phyloP scores from a whole-genome alignment of 768 basidiomycete species.

The Boletus sensibilis region DNA sequence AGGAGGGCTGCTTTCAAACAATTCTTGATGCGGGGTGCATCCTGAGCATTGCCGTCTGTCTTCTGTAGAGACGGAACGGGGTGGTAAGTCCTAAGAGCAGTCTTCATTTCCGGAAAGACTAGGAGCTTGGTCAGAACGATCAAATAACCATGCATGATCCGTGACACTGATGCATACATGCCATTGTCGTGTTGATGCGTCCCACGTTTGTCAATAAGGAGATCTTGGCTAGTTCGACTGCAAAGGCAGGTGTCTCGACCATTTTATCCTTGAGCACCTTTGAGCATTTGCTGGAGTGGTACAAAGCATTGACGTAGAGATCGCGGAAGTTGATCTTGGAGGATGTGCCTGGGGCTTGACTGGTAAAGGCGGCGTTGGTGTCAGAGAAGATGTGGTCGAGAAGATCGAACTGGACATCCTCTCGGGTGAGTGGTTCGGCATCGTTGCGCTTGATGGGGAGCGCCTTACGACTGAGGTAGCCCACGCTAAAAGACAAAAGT shows the following conservation, averaged over 20 bases:
- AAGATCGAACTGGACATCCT: slow-evolving; percentile 86
- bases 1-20: slow-evolving; percentile 81
- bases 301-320: slow-evolving; percentile 79
- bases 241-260: slow-evolving; percentile 76
- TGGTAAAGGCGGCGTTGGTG: slow-evolving; percentile 65
- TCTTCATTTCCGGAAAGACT: slow-evolving; percentile 96
- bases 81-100: slow-evolving; percentile 84
- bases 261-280: slow-evolving; percentile 89
- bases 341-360: slow-evolving; percentile 49
- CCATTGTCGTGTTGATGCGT: slow-evolving; percentile 90
- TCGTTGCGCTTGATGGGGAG: slow-evolving; percentile 81
- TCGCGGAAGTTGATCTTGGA: slow-evolving; percentile 72
- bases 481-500: slow-evolving; percentile 39
- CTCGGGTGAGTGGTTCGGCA: slow-evolving; percentile 77
- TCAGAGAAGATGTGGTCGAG: slow-evolving; percentile 78
- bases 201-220: slow-evolving; percentile 87
- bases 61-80: slow-evolving; percentile 86
- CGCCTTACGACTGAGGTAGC: slow-evolving; percentile 59
- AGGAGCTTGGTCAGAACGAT: slow-evolving; percentile 22
- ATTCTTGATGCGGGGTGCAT: slow-evolving; percentile 90
- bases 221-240: slow-evolving; percentile 77
- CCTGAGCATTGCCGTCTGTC: slow-evolving; percentile 84
- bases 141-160: slow-evolving; percentile 4
- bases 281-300: slow-evolving; percentile 80
- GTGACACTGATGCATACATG: slow-evolving; percentile 50